These are phyloP conservation scores for Epichloe gansuensis DNA, from an alignment of 2,329 filamentous ascomycete genomes.

Conservation along the genomic window DNA sequence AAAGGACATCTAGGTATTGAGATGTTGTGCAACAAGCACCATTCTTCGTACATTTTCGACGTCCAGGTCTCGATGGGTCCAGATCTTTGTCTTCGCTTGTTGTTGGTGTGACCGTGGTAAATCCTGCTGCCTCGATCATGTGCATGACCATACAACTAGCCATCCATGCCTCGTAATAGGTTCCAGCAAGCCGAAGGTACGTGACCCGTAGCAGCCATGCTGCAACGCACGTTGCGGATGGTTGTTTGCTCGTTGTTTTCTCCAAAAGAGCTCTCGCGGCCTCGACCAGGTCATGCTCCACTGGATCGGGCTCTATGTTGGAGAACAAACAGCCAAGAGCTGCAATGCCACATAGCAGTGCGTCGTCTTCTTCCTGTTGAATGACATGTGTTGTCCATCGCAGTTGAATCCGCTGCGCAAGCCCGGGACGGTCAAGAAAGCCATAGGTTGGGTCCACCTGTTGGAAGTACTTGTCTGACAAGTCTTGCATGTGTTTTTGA, in stretches of 20 bases:
- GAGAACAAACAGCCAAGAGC: slow-evolving; percentile 41
- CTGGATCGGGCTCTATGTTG: slow-evolving; percentile 22
- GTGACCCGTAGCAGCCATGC: slow-evolving; percentile 40
- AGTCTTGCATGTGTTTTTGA: slow-evolving; percentile 22
- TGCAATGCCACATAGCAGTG: slow-evolving; percentile 39
- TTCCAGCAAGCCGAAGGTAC: slow-evolving; percentile 39
- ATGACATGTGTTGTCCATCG: slow-evolving; percentile 21
- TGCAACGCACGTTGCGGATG: slow-evolving; percentile 22
- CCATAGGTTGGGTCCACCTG: slow-evolving; percentile 40
- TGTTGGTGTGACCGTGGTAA: slow-evolving; percentile 26
- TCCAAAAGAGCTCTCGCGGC: not conserved
- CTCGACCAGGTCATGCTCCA: slow-evolving; percentile 33
- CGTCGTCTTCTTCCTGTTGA: slow-evolving; percentile 28
- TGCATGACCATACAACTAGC: slow-evolving; percentile 46
- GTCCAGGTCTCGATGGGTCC: slow-evolving; percentile 11
- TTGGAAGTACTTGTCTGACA: slow-evolving; percentile 37
- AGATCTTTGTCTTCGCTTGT: slow-evolving; percentile 13
- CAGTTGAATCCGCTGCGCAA: slow-evolving; percentile 17
- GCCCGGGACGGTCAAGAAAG: slow-evolving; percentile 26
- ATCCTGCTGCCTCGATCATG: slow-evolving; percentile 38
- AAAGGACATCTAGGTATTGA: slow-evolving; percentile 47
- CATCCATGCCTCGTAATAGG: slow-evolving; percentile 43
- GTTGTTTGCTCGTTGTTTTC: not conserved
- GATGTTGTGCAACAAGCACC: slow-evolving; percentile 39
- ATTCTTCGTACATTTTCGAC: slow-evolving; percentile 29